Conservation (phyloP, 768 basidiomycete species). For the Leccinum imitatum region DNA sequence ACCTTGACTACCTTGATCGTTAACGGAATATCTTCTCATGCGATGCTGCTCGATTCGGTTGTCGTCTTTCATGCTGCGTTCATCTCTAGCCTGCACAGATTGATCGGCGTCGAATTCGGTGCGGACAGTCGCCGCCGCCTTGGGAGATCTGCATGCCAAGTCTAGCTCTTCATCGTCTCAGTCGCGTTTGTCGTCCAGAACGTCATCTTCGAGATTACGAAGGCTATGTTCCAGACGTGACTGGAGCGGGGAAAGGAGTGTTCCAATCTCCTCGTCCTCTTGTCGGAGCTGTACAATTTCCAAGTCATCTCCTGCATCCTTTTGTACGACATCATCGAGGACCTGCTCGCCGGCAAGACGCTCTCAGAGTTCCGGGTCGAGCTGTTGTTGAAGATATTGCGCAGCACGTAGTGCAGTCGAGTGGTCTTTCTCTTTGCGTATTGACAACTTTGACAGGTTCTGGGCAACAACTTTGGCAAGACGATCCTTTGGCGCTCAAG, state of each 20-base stretch:
- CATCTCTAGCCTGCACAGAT: conserved; percentile 74
- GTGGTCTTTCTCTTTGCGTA: not conserved
- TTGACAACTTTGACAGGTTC: conserved; percentile 56
- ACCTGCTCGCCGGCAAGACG: conserved; percentile 54
- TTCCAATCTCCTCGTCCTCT: conserved; percentile 81
- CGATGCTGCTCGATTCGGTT: conserved; percentile 83
- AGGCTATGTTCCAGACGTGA: conserved; percentile 5
- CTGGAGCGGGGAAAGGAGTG: conserved; percentile 73
- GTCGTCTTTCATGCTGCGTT: conserved; percentile 87
- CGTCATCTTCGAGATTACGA: conserved; percentile 43
- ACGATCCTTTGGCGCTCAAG: conserved; percentile 89
- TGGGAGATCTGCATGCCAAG: not conserved
- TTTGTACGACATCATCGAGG: conserved; percentile 87
- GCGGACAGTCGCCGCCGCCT: conserved; percentile 25
- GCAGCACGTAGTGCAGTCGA: conserved; percentile 51
- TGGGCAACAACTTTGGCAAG: conserved; percentile 87
- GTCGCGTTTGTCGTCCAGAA: conserved; percentile 84
- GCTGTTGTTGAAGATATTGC: conserved; percentile 77
- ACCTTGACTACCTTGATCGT: conserved; percentile 75
- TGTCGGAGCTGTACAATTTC: conserved; percentile 95
- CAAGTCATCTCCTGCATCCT: conserved; percentile 87
- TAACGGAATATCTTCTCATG: conserved; percentile 75
- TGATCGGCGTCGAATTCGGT: conserved; percentile 90
- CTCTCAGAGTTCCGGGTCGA: conserved; percentile 84
- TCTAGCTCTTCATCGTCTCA: conserved; percentile 28